Conservation (phyloP, 768 basidiomycete species). For the Psilocybe azurescens region DNA sequence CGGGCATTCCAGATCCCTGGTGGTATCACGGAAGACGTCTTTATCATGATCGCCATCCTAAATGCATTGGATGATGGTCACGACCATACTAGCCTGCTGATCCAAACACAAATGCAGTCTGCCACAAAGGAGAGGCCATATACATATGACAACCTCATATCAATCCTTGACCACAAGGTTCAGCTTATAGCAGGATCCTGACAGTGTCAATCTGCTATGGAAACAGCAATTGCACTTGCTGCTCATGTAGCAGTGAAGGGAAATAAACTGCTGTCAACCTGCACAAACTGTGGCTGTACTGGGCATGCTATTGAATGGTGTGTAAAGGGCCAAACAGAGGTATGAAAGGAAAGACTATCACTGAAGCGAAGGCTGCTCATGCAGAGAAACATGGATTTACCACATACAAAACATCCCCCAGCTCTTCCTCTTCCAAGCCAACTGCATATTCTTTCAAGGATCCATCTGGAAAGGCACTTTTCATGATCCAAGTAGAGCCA, state of each 20-base stretch:
- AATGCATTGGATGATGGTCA: slow-evolving; percentile 1
- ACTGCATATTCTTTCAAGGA: slow-evolving; percentile 1
- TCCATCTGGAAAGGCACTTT: slow-evolving; percentile 2
- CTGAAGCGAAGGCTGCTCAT: slow-evolving; percentile 17
- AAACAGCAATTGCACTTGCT: not conserved
- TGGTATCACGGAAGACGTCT: slow-evolving; percentile 5
- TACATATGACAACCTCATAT: not conserved
- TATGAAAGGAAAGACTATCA: slow-evolving; percentile 31
- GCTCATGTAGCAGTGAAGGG: not conserved
- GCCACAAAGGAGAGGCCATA: slow-evolving; percentile 12
- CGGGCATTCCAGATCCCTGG: slow-evolving; percentile 9
- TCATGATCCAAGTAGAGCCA: slow-evolving; percentile 3
- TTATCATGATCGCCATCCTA: slow-evolving; percentile 3
- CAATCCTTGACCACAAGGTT: slow-evolving; percentile 7
- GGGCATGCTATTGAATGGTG: slow-evolving; percentile 26
- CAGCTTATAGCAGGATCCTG: slow-evolving; percentile 2
- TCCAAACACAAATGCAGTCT: slow-evolving; percentile 15
- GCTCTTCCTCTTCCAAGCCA: not conserved
- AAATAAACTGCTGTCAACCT: not conserved
- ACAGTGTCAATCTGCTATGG: slow-evolving; percentile 2
- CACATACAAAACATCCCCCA: no score
- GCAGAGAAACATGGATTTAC: no score
- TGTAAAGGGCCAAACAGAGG: slow-evolving; percentile 24
- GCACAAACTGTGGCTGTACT: slow-evolving; percentile 17
- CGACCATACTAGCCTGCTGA: slow-evolving; percentile 9